Conservation (phyloP, 164 flowering plant species). For the Cinnamomum chago region DNA sequence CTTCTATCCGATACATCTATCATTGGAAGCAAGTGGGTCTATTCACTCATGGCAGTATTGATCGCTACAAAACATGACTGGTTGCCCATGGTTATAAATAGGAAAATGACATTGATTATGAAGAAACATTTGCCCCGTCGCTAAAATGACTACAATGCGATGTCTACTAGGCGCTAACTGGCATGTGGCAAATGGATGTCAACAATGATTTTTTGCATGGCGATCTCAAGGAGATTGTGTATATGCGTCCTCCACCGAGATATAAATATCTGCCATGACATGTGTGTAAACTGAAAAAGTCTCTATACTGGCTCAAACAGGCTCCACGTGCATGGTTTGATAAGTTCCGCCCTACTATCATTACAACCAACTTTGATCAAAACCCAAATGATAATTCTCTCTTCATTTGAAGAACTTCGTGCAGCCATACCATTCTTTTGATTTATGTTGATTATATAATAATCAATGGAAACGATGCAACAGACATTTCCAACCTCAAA, state of each 20-base stretch:
- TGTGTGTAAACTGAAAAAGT: background rate
- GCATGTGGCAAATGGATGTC: background rate
- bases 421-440: background rate
- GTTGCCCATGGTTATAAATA: background rate
- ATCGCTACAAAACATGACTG: background rate
- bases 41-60: background rate
- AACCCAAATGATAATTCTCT: background rate
- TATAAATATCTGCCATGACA: background rate
- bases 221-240: background rate
- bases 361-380: background rate
- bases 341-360: background rate
- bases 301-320: background rate
- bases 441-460: background rate
- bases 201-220: background rate
- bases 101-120: background rate
- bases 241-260: background rate
- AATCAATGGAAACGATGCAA: background rate
- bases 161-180: background rate
- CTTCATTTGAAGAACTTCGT: background rate
- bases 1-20: background rate
- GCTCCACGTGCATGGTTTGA: background rate
- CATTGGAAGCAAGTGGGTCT: background rate
- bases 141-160: background rate
- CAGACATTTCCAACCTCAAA: background rate
- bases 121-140: background rate